A percentile compares a stretch with the other conserved stretches of the same genome.
phyloP scores from a whole-genome alignment of 768 basidiomycete genomes.

The Saitozyma sp. region DNA sequence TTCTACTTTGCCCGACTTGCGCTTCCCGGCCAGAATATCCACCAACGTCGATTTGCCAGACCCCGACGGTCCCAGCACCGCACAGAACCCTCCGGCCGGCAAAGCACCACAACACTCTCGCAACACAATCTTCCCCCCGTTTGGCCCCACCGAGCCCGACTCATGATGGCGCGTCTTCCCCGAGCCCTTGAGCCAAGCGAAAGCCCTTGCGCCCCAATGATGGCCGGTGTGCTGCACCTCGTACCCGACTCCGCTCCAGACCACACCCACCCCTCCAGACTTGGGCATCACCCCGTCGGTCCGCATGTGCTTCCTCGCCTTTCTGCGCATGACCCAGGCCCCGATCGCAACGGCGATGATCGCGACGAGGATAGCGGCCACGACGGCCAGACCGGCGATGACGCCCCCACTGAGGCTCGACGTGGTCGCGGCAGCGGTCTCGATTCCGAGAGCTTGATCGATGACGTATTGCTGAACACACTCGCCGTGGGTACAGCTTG shows the following conservation, averaged over 20 bases:
- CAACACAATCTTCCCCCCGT: constrained; percentile 66
- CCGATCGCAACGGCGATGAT: constrained; percentile 64
- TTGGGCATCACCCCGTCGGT: constrained; percentile 53
- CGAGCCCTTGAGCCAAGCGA: constrained; percentile 33
- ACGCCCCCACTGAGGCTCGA: constrained; percentile 73
- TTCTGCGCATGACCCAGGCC: constrained; percentile 65
- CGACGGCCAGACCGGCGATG: constrained; percentile 83
- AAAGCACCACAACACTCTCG: constrained; percentile 70
- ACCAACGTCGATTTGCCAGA: constrained; percentile 90
- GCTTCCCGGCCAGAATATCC: constrained; percentile 82
- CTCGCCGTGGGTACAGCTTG: constrained; percentile 80
- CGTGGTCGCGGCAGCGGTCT: constrained; percentile 28
- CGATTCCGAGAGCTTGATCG: constrained; percentile 57
- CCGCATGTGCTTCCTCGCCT: constrained; percentile 58
- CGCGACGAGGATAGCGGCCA: constrained; percentile 65
- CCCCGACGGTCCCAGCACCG: constrained; percentile 88
- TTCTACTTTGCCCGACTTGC: constrained; percentile 68
- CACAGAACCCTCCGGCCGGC: constrained; percentile 80
- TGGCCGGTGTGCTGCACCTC: constrained; percentile 53
- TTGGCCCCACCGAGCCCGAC: constrained; percentile 14
- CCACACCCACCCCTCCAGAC: constrained; percentile 62
- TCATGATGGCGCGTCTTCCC: constrained; percentile 12
- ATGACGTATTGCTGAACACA: constrained; percentile 81
- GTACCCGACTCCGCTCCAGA: constrained; percentile 72
- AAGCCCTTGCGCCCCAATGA: background rate